Conservation (phyloP, 768 basidiomycete genomes). For the Crepidotus variabilis region DNA sequence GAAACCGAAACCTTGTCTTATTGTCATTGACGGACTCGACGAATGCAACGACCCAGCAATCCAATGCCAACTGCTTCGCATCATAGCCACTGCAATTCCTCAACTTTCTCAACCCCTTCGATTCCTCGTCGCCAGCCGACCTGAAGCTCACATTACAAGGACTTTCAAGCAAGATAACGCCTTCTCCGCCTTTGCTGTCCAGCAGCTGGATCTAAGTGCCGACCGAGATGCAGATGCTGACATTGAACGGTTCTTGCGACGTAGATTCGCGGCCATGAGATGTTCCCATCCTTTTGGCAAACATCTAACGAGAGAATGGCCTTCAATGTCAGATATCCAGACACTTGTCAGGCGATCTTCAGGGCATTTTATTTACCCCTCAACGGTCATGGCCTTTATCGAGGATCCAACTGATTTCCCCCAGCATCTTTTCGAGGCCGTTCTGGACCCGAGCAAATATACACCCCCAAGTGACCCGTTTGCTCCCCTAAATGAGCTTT, state of each 20-base stretch:
- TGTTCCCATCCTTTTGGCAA: conserved; percentile 2
- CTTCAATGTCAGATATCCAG: neutral
- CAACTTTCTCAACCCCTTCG: neutral
- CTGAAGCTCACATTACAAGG: neutral
- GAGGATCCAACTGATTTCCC: too few relatives aligned
- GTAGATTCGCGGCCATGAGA: conserved; percentile 6
- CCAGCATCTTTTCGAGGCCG: too few relatives aligned
- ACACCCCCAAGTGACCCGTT: too few relatives aligned
- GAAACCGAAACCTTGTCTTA: neutral
- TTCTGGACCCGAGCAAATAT: too few relatives aligned
- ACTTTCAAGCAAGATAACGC: neutral
- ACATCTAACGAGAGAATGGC: conserved; percentile 8
- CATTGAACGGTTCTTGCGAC: conserved; percentile 7
- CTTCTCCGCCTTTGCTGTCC: neutral
- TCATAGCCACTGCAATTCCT: neutral
- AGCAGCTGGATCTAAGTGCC: neutral
- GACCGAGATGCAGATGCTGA: conserved; percentile 6
- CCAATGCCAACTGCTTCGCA: neutral
- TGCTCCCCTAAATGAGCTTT: too few relatives aligned
- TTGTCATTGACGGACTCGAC: conserved; percentile 6
- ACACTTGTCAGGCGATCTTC: conserved; percentile 8
- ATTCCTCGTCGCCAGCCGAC: neutral
- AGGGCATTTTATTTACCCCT: too few relatives aligned
- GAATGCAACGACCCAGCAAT: neutral
- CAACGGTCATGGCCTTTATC: too few relatives aligned